These are phyloP conservation scores for Halophytophthora polymorphica DNA, from an alignment of 352 stramenopile genomes.

Conservation along the genomic window DNA sequence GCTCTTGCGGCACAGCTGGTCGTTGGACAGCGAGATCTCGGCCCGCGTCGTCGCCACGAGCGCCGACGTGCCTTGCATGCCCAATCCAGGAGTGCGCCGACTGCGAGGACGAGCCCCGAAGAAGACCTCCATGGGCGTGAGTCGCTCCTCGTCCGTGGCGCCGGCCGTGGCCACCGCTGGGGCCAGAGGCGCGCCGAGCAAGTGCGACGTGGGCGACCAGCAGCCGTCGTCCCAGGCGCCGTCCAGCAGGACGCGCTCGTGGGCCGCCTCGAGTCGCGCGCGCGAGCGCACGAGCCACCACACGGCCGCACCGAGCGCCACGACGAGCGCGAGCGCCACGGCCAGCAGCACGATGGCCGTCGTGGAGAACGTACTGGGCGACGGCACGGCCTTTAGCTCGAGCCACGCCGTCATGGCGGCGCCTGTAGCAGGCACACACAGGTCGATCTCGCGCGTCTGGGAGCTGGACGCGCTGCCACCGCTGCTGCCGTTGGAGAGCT, in stretches of 20 bases:
- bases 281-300: constrained; percentile 54
- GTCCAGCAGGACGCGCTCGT: constrained; percentile 29
- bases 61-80: constrained; percentile 19
- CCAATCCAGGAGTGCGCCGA: constrained; percentile 23
- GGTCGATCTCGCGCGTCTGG: constrained; percentile 32
- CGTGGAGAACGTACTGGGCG: constrained; percentile 46
- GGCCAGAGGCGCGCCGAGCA: constrained; percentile 25
- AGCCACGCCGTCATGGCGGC: constrained; percentile 63
- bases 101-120: constrained; percentile 33
- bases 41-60: constrained; percentile 39
- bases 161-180: constrained; percentile 14
- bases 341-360: constrained; percentile 46
- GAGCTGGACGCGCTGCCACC: constrained; percentile 13
- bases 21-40: constrained; percentile 59
- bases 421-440: constrained; percentile 34
- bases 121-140: constrained; percentile 56
- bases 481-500: constrained; percentile 12
- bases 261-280: constrained; percentile 33
- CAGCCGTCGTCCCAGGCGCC: constrained; percentile 26
- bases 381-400: constrained; percentile 29
- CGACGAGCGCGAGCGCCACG: constrained; percentile 33
- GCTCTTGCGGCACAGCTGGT: constrained; percentile 61
- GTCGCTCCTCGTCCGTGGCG: constrained; percentile 24
- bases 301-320: constrained; percentile 31
- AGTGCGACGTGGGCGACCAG: constrained; percentile 32